Evolutionary conservation across 2,329 filamentous ascomycete species (phyloP), one percentile per base, ranked within the genome.

Genomic region (Coleophoma cylindrospora): DNA sequence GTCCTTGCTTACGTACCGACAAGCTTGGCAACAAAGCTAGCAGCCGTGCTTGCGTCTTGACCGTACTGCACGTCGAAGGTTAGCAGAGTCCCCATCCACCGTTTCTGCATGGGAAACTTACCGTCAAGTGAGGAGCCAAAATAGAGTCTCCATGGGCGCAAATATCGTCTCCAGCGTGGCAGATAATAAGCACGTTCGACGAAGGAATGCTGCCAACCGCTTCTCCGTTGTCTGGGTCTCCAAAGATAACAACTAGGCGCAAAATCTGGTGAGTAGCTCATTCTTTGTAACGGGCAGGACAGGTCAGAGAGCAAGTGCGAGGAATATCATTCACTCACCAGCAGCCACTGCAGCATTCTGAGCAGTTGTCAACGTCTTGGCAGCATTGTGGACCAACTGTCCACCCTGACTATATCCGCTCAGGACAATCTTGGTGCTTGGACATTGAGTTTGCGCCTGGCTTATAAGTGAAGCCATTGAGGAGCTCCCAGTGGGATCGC

Each of bases 401-500:
- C 37, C 37, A 40, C 37, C 37, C 19, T 40, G 37, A 40, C 37
- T 40, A 40, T 40, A 40, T 14, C 59, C 58, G 19, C 50, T 52
- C 52, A 62, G 54, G 17, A 61, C 57, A n/a, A 62, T 37, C 43
- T 62, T 61, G 4, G 58, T 55, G 10, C 43, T 45, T 2, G 58
- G 59, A 22, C 59, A 60, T 37, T 55, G 32, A 4, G 49, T 51
- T 34, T 54, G 40, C 5, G 55, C 52, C 6, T 34, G 44, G 1
- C 44, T 46, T 14, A 57, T 51, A 19, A 60, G 34, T 11, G 43
- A 17, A 3, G 51, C 55, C 50, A 77, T 75, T 49, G 64, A 66
- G 48, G 60, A 58, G 49, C 71, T 72, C 9, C 76, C 75, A 11
- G 50, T 61, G 4, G 61, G 55, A 53, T 76, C 74, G 1, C 76